Base-by-base conservation (phyloP, 352 stramenopile genomes). In the Phytophthora constricta region DNA sequence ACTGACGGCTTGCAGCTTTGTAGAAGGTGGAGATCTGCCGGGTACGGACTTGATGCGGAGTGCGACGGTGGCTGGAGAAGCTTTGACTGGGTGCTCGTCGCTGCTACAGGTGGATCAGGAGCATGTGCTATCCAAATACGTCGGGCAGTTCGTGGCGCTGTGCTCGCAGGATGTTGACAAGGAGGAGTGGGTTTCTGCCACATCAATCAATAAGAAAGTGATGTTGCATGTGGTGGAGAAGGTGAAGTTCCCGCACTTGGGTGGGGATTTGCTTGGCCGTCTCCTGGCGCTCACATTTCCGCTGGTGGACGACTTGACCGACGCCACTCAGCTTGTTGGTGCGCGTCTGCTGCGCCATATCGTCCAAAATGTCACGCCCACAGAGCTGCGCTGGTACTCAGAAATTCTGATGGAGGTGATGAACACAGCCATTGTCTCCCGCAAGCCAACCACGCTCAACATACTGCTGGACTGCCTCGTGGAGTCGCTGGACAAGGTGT, bases 331-430 rank as follows among this genome's bases (percentile, higher is more conserved):
- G 34, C 54, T 80, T 19, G 72, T 92, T 34, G 88, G 88, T 4
- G 81, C 81, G 10, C 60, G 62, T 16, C 68, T 96, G 39, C 65
- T 96, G 42, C 68, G 61, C 25, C 88, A 93, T 58, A 71, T 95
- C 46, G 71, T 91, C 0, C 39, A 65, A 5, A 83, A 86, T 39
- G 80, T 90, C 20, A 95, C 86, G 0, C 48, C 72, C 0, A 93
- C 86, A 0, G 88, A 96, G 69, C 60, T 96, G 55, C 83, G 84
- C 16, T 96, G 88, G 88, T 94, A 94, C 62, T 69, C 74, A 14
- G 82, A 96, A 46, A 74, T 94, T 10, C 51, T 96, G 13, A 65
- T 95, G 13, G 81, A 95, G 41, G 84, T 92, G n/a, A 60, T 96
- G 8, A 69, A 84, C 19, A 72, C 76, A 11, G 82, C 80, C 0